Evolutionary conservation across 169 alveolate species (phyloP), one percentile per base, ranked within the genome.

Genomic region (Plasmodium cynomolgi): DNA sequence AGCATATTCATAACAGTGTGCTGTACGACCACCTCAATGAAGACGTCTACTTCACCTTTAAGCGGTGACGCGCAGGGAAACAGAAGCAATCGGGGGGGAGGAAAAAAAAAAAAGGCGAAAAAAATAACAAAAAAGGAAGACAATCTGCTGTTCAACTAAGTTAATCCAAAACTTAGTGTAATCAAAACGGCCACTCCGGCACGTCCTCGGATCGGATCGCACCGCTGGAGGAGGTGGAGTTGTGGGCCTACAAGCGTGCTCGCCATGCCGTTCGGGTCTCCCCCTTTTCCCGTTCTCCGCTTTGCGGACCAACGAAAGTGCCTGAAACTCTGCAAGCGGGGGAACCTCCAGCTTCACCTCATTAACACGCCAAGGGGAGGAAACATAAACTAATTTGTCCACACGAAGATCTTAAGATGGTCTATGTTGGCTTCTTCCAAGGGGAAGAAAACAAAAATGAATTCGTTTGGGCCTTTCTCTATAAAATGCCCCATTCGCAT

Each of bases 41-140:
- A 37, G 94, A 90, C 54, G 83, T 90, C 54, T 90, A 90, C 74
- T 58, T 90, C 44, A 90, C 83, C 29, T 90, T 90, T 81, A 90
- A 90, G 74, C 44, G 58, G 37, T 90, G 50, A 23, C 13, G 39
- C 37, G 5, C n/a, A 13, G 23, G 17, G n/a, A 2, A 13, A 13
- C 20, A 47, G 58, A 47, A 73, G 33, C n/a, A 23, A 50, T 23
- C 26, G 8, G 23, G 11, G 8, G 50, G 31, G 8, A n/a, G 33
- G n/a, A 0, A 44, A 8, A 41, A 41, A 44, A 44, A 11, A 44
- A 44, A 44, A 44, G n/a, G 56, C 17, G 56, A 44, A 9, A 44
- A 44, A 44, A 44, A 11, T 11, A 44, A 44, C 17, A 50, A 50
- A 50, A 50, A 50, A 50, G 8, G 23, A 50, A 50, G 8, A 3